Percentiles rank a stretch among this genome's conserved stretches.
Evolutionary conservation across 169 alveolate genomes (phyloP).

Genomic region (Plasmodium gallinaceum): DNA sequence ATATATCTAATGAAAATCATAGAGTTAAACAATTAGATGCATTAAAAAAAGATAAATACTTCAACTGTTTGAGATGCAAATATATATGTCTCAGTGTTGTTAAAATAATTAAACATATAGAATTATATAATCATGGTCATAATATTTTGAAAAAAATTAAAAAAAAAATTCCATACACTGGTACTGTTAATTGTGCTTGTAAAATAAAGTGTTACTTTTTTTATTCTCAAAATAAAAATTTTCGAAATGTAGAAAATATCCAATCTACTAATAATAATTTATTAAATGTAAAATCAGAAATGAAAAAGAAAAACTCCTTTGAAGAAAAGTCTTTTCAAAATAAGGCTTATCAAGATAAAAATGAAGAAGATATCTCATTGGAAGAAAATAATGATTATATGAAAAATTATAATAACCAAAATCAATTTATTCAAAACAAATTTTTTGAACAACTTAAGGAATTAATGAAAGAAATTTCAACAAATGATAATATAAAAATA

Average conservation of each 20-base stretch:
- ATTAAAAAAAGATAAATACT: conserved; percentile 51
- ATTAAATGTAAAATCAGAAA: not conserved
- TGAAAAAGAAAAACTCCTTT: not conserved
- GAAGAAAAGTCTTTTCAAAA: not conserved
- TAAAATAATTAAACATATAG: conserved; percentile 69
- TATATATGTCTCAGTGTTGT: conserved; percentile 60
- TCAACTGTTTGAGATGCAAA: conserved; percentile 63
- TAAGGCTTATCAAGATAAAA: not conserved
- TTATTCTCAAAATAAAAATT: conserved; percentile 49
- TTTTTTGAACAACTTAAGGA: not conserved
- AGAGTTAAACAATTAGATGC: conserved; percentile 59
- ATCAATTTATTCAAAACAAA: not conserved
- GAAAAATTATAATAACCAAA: not conserved
- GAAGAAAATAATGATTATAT: not conserved
- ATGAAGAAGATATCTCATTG: not conserved
- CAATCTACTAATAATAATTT: conserved; percentile 3
- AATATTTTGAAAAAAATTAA: conserved; percentile 70
- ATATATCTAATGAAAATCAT: conserved; percentile 51
- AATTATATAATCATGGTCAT: conserved; percentile 64
- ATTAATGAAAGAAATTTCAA: not conserved
- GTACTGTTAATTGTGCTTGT: conserved; percentile 38
- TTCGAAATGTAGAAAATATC: conserved; percentile 3
- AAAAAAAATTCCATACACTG: conserved; percentile 45
- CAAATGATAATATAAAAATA: not conserved
- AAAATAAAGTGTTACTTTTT: conserved; percentile 40